These are phyloP conservation scores for Diplocarpon rosae DNA, from an alignment of 2,329 filamentous ascomycete genomes.

Conservation along the genomic window DNA sequence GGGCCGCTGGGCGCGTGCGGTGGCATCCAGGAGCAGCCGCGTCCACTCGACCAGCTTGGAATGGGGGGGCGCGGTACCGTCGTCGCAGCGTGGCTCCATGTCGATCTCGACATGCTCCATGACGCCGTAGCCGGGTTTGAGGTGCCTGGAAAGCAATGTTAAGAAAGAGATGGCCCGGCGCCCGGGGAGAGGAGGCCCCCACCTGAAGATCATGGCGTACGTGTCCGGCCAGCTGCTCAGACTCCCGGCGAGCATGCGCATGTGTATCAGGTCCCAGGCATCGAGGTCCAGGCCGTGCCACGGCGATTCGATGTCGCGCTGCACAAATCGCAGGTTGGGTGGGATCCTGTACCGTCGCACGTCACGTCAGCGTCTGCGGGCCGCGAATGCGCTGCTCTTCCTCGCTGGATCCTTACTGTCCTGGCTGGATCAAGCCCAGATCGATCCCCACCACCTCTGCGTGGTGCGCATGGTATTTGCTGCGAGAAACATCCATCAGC, in stretches of 20 bases:
- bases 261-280: constrained; percentile 61
- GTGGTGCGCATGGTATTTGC: constrained; percentile 36
- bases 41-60: constrained; percentile 60
- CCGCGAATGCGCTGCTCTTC: no score
- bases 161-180: not conserved
- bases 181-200: constrained; percentile 28
- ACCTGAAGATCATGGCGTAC: constrained; percentile 61
- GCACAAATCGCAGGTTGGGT: constrained; percentile 54
- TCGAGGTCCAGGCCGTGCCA: constrained; percentile 44
- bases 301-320: constrained; percentile 66
- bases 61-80: constrained; percentile 45
- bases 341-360: constrained; percentile 56
- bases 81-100: constrained; percentile 62
- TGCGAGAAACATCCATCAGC: constrained; percentile 22
- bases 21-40: constrained; percentile 54
- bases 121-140: constrained; percentile 63
- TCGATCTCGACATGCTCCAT: constrained; percentile 90
- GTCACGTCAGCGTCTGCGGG: no score
- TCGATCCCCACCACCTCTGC: constrained; percentile 52
- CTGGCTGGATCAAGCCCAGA: constrained; percentile 49
- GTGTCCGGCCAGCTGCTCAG: constrained; percentile 65
- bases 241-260: constrained; percentile 69
- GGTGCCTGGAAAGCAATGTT: constrained; percentile 44
- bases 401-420: no score
- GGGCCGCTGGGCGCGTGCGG: constrained; percentile 51